Base-by-base conservation (phyloP, 441 rosid species). In the Adansonia gregorii region DNA sequence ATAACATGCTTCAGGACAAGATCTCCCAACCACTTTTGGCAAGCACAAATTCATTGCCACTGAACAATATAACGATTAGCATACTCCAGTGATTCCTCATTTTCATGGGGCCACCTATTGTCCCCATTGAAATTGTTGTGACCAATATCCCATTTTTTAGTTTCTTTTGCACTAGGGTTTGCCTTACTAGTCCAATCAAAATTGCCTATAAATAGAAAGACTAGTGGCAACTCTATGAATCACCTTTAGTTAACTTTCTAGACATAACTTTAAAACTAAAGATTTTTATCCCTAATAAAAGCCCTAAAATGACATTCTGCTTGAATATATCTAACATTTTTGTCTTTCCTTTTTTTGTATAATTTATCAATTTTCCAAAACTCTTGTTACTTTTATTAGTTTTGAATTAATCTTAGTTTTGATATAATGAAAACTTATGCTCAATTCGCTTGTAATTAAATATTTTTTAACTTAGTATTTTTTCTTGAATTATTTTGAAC, bases 11-110 rank as follows among this genome's bases (percentile, higher is more conserved):
- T 89, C 83, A 90, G 81, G 68, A 85, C 90, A 77, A 86, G 60
- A 46, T 55, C 83, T 22, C 93, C 98, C 80, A 95, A 71, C 1
- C 79, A 78, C 69, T 87, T 86, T 4, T 88, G 90, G 83, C 92
- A 94, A 76, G 94, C 86, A 0, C 90, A 81, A 63, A 95, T 91
- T 19, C 97, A 94, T 71, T 95, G 99, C 99, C 99, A 95, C 87
- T 94, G 99, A 77, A 95, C 89, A 10, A 84, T 63, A 65, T 84
- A 78, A 0, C 90, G 79, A 78, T 86, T 92, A 3, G 97, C 98
- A 84, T 88, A 91, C 64, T 91, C 97, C 48, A 73, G 83, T 0
- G 97, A 97, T 1, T 91, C 92, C 84, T 92, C 98, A 72, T 88
- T 89, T 76, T 85, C 88, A 67, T 89, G 59, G 0, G 95, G 97